Evolutionary conservation across 1,139 yeast species (phyloP), one percentile per base, ranked within the genome.

Genomic region (Scheffersomyces quercinus): DNA sequence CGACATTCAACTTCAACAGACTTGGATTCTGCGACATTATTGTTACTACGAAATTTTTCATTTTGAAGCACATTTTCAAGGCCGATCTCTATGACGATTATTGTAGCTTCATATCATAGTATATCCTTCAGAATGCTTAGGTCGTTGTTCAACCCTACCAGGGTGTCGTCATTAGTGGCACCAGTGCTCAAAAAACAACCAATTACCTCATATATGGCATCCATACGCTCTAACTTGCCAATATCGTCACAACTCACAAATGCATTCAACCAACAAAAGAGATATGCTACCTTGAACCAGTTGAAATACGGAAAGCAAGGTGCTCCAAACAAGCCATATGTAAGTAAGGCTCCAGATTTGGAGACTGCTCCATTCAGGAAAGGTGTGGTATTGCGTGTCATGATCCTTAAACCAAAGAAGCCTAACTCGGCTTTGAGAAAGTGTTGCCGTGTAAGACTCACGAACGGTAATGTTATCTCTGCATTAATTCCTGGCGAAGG

Each of bases 401-500:
- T 91, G 93, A 88, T 90, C 49, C 77, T 91, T 54, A 93, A 93
- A 66, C 99, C 99, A 38, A 93, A 93, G 75, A 95, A 95, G 64
- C 99, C 99, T 38, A 95, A 95, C 70, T 93, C 98, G 38, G 97
- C 99, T 13, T 93, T 90, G 68, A 81, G 99, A 70, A 95, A 95
- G 67, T 96, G 96, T 43, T 90, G 96, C 54, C 85, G 98, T 73
- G 99, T 95, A 28, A 80, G 97, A 66, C 77, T 95, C 49, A 82
- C 96, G 14, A 93, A 88, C 59, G 99, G 99, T 29, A 85, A 84
- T 54, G 85, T 88, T 41, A 80, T 93, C 14, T 85, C 95, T 41
- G 97, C 97, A 3, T 90, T 91, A 64, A 93, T 95, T 47, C 97
- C 98, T 10, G 99, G 99, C 45, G 98, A 93, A 62, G 99, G 99